Evolutionary conservation across 768 basidiomycete genomes (phyloP), one percentile per base, ranked within the genome.

Genomic region (Omphalotus guepiniiformis): DNA sequence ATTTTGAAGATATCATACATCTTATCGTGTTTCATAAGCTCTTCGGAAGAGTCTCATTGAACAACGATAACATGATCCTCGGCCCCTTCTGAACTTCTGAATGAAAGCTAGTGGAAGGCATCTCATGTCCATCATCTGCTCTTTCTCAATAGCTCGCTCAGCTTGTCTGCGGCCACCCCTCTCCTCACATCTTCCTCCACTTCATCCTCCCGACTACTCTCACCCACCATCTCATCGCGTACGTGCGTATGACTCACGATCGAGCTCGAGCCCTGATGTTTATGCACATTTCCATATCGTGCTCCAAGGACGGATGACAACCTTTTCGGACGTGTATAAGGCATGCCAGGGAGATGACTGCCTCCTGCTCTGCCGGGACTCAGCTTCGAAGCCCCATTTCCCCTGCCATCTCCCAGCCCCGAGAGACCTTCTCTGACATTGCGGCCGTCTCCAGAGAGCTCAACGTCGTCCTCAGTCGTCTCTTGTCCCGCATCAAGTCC

Each of bases 271-370:
- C 19, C 11, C 19, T 42, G 41, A 0, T 19, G 3, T 38, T 21
- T 19, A 18, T 50, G 42, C 19, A 26, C 47, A 40, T 42, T 53
- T 23, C 45, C 41, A 46, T 27, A 36, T 36, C 42, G 40, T 45
- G 70, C 63, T 23, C 74, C 78, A 0, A 85, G 68, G 29, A 85
- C 71, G 3, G 85, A 67, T 16, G 83, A 83, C 52, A 83, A 84
- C 50, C 85, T 69, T 56, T 70, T 75, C 54, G 68, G 61, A 38
- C 64, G 58, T 3, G 39, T 38, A 13, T 32, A 16, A n/a, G 36
- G 16, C 38, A 47, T 39, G 29, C 46, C 37, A 29, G 36, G 38
- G 19, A 46, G 44, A 21, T 36, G 32, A 34, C 21, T 30, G 5
- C 39, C 39, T 11, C 38, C 38, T 9, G 39, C 13, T 21, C n/a